Evolutionary conservation across 345 rosid species (phyloP).

Genomic region (Aquilaria malaccensis): DNA sequence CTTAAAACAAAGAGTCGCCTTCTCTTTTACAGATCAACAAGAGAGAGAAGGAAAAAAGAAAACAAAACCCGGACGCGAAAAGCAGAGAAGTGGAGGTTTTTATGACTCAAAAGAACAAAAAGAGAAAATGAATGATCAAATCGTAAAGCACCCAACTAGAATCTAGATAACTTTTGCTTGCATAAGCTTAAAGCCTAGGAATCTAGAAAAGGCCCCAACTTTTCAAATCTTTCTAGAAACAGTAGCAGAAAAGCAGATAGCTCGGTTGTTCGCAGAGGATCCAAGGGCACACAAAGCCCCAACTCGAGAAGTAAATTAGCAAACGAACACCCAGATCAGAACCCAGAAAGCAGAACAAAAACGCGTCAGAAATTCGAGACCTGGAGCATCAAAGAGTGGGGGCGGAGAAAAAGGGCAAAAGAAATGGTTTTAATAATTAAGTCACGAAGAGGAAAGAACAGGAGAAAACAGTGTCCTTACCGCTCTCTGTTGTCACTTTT

Average conservation of each 20-base stretch:
- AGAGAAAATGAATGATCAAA: constrained; percentile 34
- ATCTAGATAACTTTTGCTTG: constrained; percentile 31
- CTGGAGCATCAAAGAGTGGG: background rate
- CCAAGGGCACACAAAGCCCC: constrained; percentile 7
- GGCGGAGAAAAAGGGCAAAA: too few relatives aligned
- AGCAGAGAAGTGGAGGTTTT: constrained; percentile 19
- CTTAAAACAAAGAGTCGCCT: background rate
- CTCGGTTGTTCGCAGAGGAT: constrained; percentile 23
- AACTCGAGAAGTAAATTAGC: background rate
- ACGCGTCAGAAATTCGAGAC: constrained; percentile 11
- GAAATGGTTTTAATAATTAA: too few relatives aligned
- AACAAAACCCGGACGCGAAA: constrained; percentile 13
- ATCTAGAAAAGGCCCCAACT: constrained; percentile 39
- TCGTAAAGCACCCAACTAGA: constrained; percentile 42
- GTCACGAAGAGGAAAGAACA: too few relatives aligned
- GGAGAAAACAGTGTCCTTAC: too few relatives aligned
- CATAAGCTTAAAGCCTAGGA: constrained; percentile 39
- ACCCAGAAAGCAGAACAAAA: constrained; percentile 10
- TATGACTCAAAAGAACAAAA: constrained; percentile 25
- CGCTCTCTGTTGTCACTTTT: too few relatives aligned
- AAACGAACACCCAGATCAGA: constrained; percentile 15
- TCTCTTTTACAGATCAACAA: constrained; percentile 18
- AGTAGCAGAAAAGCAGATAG: constrained; percentile 26
- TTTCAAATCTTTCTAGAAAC: constrained; percentile 30
- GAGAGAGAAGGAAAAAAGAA: constrained; percentile 6